These are phyloP conservation scores for Yarrowia deformans DNA, from an alignment of 805 yeast genomes.

Conservation along the genomic window DNA sequence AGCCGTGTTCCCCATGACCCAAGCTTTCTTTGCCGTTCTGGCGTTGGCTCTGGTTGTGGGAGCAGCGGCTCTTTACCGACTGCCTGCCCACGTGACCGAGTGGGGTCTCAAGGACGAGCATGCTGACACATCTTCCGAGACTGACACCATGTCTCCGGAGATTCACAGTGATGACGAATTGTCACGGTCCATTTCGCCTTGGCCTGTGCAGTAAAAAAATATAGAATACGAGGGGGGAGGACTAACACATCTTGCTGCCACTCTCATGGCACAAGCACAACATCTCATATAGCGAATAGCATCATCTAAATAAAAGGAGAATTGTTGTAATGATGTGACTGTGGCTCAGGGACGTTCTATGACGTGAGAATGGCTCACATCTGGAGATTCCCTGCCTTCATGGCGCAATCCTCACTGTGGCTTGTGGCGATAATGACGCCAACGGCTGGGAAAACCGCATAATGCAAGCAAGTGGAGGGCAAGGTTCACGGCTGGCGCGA, in stretches of 20 bases:
- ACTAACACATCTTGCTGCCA: slow-evolving; percentile 20
- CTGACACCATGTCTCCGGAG: slow-evolving; percentile 35
- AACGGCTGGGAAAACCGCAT: not conserved
- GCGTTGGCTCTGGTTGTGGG: not conserved
- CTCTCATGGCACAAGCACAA: slow-evolving; percentile 8
- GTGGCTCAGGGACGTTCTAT: not conserved
- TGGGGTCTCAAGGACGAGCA: slow-evolving; percentile 8
- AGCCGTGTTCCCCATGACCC: slow-evolving; percentile 1
- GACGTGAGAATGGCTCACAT: not conserved
- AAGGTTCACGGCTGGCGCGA: slow-evolving; percentile 31
- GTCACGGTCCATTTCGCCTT: slow-evolving; percentile 34
- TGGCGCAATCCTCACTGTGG: slow-evolving; percentile 16
- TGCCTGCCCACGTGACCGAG: slow-evolving; percentile 11
- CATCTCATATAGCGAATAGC: slow-evolving; percentile 19
- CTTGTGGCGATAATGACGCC: slow-evolving; percentile 30
- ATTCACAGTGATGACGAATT: slow-evolving; percentile 27
- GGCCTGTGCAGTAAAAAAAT: slow-evolving; percentile 16
- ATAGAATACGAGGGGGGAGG: slow-evolving; percentile 5
- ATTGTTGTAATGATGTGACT: not conserved
- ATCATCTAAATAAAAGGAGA: not conserved
- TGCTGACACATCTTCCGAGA: slow-evolving; percentile 25
- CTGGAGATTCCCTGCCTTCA: not conserved
- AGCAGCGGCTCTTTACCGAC: not conserved
- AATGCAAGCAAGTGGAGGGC: not conserved
- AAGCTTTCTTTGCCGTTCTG: slow-evolving; percentile 14